Evolutionary conservation across 441 rosid species (phyloP), one percentile per base, ranked within the genome.

Genomic region (Monsonia emarginata): DNA sequence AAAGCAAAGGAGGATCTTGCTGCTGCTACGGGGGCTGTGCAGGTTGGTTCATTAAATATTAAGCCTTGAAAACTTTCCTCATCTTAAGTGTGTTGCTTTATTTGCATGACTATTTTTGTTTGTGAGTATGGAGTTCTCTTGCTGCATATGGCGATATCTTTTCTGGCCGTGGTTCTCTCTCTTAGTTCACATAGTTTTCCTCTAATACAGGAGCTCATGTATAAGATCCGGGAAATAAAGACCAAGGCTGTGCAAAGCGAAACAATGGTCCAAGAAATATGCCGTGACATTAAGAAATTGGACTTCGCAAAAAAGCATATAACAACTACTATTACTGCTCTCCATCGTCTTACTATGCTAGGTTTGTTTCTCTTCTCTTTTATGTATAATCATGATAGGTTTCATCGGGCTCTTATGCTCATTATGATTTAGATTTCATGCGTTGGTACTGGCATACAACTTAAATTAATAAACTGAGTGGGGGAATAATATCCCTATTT

Each of bases 1-100:
- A 95, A 90, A 82, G 98, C 98, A 34, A 91, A 95, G 79, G 97
- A 95, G 83, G 99, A 95, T 83, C 99, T 95, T 81, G 97, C 97
- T 76, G 95, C 96, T 78, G 98, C 98, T 75, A 91, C 96, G 16
- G 80, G 67, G 75, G 98, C 97, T 79, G 99, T 95, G 66, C 81
- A 95, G 98, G 99, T 89, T 75, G 71, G 87, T 69, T 73, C 65
- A 40, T 72, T 66, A 22, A 57, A 66, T 58, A 24, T 36, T 19
- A 74, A 64, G 22, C 42, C 44, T 19, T 48, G 24, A 31, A 22
- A 69, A 63, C 31, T 60, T 22, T 11, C 36, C 30, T 8, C 64
- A 60, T 30, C 21, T n/a, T 27, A 60, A 31, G 36, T 56, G 6
- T 25, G 10, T 4, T 25, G 31, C 1, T 56, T 56, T 56, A 10